Evolutionary conservation across 768 basidiomycete species (phyloP), one percentile per base, ranked within the genome.

Genomic region (Hortiboletus campestris): DNA sequence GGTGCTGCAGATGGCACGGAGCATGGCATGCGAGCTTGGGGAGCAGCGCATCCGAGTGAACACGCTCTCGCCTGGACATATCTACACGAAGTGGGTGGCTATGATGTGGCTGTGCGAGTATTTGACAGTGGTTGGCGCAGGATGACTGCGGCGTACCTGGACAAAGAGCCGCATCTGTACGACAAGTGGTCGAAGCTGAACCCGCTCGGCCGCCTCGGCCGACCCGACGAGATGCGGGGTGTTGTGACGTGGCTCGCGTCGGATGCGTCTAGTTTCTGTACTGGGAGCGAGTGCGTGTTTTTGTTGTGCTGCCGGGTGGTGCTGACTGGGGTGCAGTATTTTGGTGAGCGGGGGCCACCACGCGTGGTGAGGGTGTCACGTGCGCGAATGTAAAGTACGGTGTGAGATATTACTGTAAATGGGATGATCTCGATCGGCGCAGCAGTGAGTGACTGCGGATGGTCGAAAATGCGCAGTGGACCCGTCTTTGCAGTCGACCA

Each of bases 11-110:
- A 89, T 89, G 87, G 84, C 77, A 6, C 81, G 89, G 41, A 89
- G 85, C 67, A 86, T 91, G 87, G 89, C 89, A 4, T 89, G 87
- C 64, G 89, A 91, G 65, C 78, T 91, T 2, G 89, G 86, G 2
- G 72, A 65, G 35, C 74, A 83, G 67, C 72, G 76, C 2, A 89
- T 91, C 47, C 78, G 89, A 4, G 87, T 90, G 55, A 91, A 91
- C 68, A 76, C 84, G 13, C 76, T 91, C 48, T 90, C 89, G 11
- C 88, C 88, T 0, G 88, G 89, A 4, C 80, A 88, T 63, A 88
- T 90, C 28, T 86, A 87, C 64, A 90, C 88, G 6, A 76, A 75
- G 85, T 87, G 54, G 3, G 61, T 85, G 51, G 16, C 2, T 8
- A 75, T 67, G 8, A 9, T 5, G 40, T 35, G 22, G 40, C 56